Conservation (phyloP, 129 eudicot genomes). For the Artemisia annua region DNA sequence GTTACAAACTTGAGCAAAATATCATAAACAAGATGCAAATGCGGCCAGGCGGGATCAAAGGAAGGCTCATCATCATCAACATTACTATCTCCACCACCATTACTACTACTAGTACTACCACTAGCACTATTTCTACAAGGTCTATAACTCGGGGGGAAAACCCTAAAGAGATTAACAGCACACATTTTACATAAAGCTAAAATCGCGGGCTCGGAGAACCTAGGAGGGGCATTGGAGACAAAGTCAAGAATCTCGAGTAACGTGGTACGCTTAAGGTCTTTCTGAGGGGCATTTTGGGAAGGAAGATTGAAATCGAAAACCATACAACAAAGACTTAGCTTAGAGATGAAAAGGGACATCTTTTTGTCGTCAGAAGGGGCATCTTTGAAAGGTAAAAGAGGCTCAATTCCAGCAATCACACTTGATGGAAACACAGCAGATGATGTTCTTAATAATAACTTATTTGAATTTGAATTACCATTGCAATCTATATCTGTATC, state of each 20-base stretch:
- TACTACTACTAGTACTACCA: constrained; percentile 42
- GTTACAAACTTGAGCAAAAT: constrained; percentile 73
- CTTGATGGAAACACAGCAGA: constrained; percentile 87
- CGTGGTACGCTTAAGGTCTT: constrained; percentile 71
- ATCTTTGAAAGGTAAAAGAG: constrained; percentile 80
- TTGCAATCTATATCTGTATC: too few species aligned
- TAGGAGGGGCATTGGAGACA: constrained; percentile 61
- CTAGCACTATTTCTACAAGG: constrained; percentile 31
- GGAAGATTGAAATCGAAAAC: constrained; percentile 85
- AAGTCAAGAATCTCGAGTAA: constrained; percentile 81
- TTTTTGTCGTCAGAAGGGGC: constrained; percentile 67
- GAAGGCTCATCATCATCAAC: constrained; percentile 76
- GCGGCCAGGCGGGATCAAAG: constrained; percentile 95
- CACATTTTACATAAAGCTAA: constrained; percentile 88
- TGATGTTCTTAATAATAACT: too few species aligned
- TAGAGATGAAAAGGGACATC: constrained; percentile 85
- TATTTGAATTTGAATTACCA: too few species aligned
- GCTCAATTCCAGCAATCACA: constrained; percentile 82
- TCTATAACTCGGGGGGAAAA: constrained; percentile 69
- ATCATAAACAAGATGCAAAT: constrained; percentile 83
- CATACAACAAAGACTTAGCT: constrained; percentile 86
- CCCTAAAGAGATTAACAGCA: constrained; percentile 75
- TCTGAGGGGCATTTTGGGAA: constrained; percentile 56
- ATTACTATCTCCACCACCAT: constrained; percentile 30
- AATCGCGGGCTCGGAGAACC: constrained; percentile 86